A percentile compares a stretch with the other conserved stretches of the same genome.
These are phyloP conservation scores for Pichia sp. DNA, from an alignment of 1,139 yeast species.

Conservation along the genomic window DNA sequence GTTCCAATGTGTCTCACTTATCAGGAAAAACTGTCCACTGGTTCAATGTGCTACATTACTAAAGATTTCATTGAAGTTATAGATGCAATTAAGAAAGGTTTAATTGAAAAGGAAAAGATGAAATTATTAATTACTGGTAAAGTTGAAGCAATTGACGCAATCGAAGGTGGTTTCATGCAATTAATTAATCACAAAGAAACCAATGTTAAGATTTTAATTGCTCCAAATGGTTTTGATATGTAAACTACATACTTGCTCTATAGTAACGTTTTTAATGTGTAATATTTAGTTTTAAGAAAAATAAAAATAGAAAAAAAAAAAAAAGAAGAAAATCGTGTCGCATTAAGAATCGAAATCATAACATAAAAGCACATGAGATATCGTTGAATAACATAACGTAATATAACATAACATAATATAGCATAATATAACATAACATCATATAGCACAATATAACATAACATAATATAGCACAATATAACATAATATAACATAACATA, in stretches of 20 bases:
- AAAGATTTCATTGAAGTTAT: constrained; percentile 36
- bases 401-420: no score
- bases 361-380: no score
- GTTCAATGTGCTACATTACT: constrained; percentile 38
- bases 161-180: constrained; percentile 34
- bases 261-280: no score
- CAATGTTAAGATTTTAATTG: constrained; percentile 35
- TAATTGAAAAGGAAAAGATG: constrained; percentile 28
- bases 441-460: no score
- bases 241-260: not conserved
- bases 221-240: constrained; percentile 27
- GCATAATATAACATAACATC: no score
- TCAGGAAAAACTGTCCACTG: constrained; percentile 36
- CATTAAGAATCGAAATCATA: no score
- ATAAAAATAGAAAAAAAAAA: no score
- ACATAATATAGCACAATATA: no score
- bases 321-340: no score
- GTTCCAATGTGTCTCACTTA: constrained; percentile 37
- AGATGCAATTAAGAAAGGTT: constrained; percentile 31
- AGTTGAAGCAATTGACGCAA: constrained; percentile 32
- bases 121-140: constrained; percentile 33
- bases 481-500: no score
- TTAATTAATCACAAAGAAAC: constrained; percentile 34
- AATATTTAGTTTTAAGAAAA: no score
- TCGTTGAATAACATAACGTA: no score